phyloP scores from a whole-genome alignment of 495 filamentous ascomycete genomes.

The Daldinia loculata region DNA sequence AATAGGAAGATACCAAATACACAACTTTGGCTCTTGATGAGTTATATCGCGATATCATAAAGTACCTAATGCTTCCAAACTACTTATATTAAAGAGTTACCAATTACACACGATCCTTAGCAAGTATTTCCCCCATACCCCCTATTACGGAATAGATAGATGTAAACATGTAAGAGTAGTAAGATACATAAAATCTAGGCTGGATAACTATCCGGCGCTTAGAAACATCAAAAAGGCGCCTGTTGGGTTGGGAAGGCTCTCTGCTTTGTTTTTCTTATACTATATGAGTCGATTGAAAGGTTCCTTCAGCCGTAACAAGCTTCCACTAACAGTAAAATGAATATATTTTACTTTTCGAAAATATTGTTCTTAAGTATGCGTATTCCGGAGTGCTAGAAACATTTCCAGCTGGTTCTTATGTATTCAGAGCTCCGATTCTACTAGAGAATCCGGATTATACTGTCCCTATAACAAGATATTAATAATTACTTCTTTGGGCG shows the following conservation, averaged over 20 bases:
- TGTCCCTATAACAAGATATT: background rate
- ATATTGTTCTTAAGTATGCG: background rate
- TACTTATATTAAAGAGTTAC: background rate
- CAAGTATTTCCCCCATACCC: background rate
- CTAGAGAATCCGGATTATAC: background rate
- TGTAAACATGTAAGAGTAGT: background rate
- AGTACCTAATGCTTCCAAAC: background rate
- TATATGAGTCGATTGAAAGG: background rate
- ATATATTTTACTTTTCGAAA: background rate
- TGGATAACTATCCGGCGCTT: background rate
- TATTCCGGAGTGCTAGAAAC: background rate
- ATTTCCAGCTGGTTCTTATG: background rate
- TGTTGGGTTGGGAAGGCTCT: no score
- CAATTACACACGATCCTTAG: background rate
- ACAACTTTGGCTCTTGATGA: background rate
- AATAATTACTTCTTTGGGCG: background rate
- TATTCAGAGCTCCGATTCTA: background rate
- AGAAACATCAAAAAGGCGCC: no score
- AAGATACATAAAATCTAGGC: background rate
- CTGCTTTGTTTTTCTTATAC: background rate
- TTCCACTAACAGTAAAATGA: background rate
- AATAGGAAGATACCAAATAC: background rate
- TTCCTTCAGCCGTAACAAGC: background rate
- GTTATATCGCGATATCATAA: no score
- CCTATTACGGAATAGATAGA: background rate